These are phyloP conservation scores for Solanum piurae DNA, from an alignment of 257 asterid genomes.

Conservation along the genomic window DNA sequence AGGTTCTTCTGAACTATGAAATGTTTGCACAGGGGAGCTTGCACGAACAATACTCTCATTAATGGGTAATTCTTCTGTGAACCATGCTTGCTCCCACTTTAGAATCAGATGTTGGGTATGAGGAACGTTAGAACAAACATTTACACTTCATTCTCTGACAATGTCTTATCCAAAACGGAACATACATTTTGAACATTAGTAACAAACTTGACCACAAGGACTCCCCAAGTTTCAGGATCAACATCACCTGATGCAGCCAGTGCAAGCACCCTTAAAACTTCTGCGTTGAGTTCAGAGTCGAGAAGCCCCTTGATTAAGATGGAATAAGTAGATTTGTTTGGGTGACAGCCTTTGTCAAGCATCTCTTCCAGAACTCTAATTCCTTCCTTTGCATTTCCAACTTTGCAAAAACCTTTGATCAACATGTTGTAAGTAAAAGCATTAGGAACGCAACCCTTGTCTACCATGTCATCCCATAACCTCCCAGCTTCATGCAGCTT, in stretches of 20 bases:
- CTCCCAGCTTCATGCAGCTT: constrained; percentile 82
- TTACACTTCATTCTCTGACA: constrained; percentile 1
- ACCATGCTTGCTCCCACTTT: not conserved
- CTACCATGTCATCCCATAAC: constrained; percentile 92
- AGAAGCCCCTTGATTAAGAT: constrained; percentile 48
- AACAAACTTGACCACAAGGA: constrained; percentile 20
- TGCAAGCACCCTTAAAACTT: constrained; percentile 31
- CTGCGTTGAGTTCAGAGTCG: constrained; percentile 32
- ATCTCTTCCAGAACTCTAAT: constrained; percentile 65
- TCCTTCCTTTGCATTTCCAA: constrained; percentile 62
- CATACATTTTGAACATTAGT: not conserved
- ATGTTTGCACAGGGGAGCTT: not conserved
- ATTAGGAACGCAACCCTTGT: constrained; percentile 63
- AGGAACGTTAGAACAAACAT: not conserved
- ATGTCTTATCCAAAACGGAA: constrained; percentile 11
- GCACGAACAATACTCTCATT: not conserved
- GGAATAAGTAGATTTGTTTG: constrained; percentile 49
- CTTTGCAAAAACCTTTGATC: constrained; percentile 65
- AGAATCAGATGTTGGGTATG: not conserved
- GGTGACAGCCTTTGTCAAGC: constrained; percentile 49
- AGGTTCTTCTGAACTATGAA: not conserved
- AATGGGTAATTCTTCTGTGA: not conserved
- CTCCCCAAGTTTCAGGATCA: constrained; percentile 29
- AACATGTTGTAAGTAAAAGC: constrained; percentile 64
- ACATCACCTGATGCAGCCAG: constrained; percentile 30